Percentiles rank a stretch among this genome's conserved stretches.
Evolutionary conservation across 352 stramenopile species (phyloP).

Genomic region (Pythium dissimile): DNA sequence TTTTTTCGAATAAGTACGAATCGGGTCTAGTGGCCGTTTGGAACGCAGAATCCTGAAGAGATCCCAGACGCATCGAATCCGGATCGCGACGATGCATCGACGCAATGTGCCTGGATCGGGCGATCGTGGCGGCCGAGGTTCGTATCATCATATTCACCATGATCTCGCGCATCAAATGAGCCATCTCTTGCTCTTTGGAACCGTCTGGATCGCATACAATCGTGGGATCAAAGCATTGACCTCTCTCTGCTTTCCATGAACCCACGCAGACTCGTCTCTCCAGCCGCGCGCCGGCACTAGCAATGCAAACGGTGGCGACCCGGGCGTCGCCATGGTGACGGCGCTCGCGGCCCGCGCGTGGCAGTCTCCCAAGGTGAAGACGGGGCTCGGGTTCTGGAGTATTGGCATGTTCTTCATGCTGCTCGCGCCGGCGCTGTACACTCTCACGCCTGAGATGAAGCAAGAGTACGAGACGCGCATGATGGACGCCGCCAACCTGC

Average conservation of each 20-base stretch:
- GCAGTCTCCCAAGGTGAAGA: constrained; percentile 59
- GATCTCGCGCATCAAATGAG: background rate
- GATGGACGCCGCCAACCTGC: constrained; percentile 70
- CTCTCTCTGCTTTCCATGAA: too few relatives aligned
- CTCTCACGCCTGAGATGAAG: constrained; percentile 76
- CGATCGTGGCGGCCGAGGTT: constrained; percentile 9
- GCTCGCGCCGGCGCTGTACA: constrained; percentile 48
- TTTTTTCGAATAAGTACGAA: background rate
- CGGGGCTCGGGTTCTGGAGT: constrained; percentile 61
- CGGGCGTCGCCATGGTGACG: constrained; percentile 52
- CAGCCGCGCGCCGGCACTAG: background rate
- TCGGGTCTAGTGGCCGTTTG: constrained; percentile 5
- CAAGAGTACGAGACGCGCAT: constrained; percentile 73
- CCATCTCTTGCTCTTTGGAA: background rate
- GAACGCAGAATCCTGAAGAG: background rate
- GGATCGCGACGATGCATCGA: constrained; percentile 21
- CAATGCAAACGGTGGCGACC: constrained; percentile 24
- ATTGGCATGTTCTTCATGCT: constrained; percentile 86
- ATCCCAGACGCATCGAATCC: background rate
- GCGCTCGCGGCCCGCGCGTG: constrained; percentile 44
- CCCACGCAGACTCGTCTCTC: constrained; percentile 25
- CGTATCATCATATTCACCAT: background rate
- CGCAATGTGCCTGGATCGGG: constrained; percentile 18
- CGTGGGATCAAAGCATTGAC: too few relatives aligned
- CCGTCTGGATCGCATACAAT: constrained; percentile 2